Evolutionary conservation across 805 yeast genomes (phyloP), one percentile per base, ranked within the genome.

Genomic region (Priceomyces castillae): DNA sequence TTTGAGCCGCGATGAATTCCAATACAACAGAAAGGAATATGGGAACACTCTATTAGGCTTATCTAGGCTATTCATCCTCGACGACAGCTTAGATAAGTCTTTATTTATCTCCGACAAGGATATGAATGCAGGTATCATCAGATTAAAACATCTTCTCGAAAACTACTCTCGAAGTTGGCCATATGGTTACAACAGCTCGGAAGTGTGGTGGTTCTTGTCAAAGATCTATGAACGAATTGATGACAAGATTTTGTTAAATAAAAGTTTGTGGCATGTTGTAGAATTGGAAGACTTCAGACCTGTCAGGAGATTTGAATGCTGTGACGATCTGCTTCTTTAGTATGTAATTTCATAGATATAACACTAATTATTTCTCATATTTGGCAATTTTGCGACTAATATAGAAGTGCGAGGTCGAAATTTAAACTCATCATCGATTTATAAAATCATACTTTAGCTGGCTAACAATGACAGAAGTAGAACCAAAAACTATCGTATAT

Each of bases 201-300:
- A 88, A 59, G 71, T 84, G 10, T 84, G 90, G 85, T 83, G 80
- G 76, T 75, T 76, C 43, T 66, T 86, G 44, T 77, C 88, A 1
- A 62, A 72, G 49, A 73, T 86, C 17, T 84, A 84, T 57, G 90
- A 82, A 48, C 66, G 57, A 19, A 64, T 76, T 39, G 80, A 77
- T 36, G 86, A 82, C 46, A 73, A 73, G 46, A 47, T 61, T 9
- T 62, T 69, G 16, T 70, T 77, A 47, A 74, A 74, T 23, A 56
- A 67, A 19, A 68, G 82, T 7, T 65, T 86, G 44, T 77, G 88
- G 82, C 76, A 67, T 52, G 76, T 86, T 59, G 76, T 86, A 10
- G 81, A 78, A 50, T 68, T 82, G 48, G 88, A 82, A 54, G 85
- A 81, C 50, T 56, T 58, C 4, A 69, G 83, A 41, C 84, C 88